phyloP scores from a whole-genome alignment of 441 rosid genomes.

The Omphalea diandra region DNA sequence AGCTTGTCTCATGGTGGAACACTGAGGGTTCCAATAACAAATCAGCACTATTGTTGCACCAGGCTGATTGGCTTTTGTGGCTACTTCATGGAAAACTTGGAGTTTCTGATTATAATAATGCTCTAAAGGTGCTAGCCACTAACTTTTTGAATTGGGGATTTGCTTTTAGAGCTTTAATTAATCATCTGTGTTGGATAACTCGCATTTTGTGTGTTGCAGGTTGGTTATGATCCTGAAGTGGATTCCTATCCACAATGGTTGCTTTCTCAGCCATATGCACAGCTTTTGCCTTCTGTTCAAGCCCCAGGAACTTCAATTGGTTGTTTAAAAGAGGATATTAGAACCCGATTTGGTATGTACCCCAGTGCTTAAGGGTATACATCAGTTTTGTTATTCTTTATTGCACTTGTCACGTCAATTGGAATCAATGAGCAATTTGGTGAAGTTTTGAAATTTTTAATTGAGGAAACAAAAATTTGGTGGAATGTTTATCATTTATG shows the following conservation, averaged over 20 bases:
- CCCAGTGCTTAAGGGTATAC: not conserved
- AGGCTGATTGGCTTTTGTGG: slow-evolving; percentile 97
- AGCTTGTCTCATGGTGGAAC: slow-evolving; percentile 95
- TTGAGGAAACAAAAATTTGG: not conserved
- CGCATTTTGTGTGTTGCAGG: slow-evolving; percentile 38
- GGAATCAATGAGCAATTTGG: not conserved
- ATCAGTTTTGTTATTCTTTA: not conserved
- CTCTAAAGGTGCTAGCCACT: slow-evolving; percentile 56
- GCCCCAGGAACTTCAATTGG: slow-evolving; percentile 84
- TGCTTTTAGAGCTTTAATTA: not conserved
- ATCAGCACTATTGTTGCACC: slow-evolving; percentile 71
- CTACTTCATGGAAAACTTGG: slow-evolving; percentile 87
- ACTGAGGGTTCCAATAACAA: slow-evolving; percentile 36
- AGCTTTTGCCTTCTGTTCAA: slow-evolving; percentile 59
- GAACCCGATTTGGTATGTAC: slow-evolving; percentile 50
- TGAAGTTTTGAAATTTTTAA: not conserved
- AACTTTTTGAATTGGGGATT: not conserved
- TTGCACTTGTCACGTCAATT: not conserved
- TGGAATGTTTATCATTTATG: not conserved
- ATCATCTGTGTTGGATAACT: not conserved
- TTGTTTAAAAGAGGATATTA: slow-evolving; percentile 52
- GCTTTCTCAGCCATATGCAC: slow-evolving; percentile 74
- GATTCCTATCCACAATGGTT: slow-evolving; percentile 88
- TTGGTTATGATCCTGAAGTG: slow-evolving; percentile 89
- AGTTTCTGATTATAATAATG: slow-evolving; percentile 87